Percentiles rank a stretch among this genome's conserved stretches.
These are phyloP conservation scores for Nemania abortiva DNA, from an alignment of 2,329 filamentous ascomycete genomes.

Conservation along the genomic window DNA sequence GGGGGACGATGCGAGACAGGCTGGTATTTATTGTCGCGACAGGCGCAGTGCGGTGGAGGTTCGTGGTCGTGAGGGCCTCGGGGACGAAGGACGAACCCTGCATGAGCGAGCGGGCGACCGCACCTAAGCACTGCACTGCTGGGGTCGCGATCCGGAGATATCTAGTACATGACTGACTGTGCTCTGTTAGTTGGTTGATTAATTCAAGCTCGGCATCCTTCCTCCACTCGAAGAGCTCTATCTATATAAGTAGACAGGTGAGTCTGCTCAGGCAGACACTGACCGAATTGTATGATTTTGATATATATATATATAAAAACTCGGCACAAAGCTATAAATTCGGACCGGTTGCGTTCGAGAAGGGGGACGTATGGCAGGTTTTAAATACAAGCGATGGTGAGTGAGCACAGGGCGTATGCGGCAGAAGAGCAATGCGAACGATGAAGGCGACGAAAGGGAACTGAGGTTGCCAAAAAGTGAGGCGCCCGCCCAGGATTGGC, in stretches of 20 bases:
- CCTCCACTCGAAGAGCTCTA: conserved; percentile 32
- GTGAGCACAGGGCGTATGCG: conserved; percentile 27
- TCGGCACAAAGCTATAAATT: conserved; percentile 10
- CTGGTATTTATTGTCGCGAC: conserved; percentile 46
- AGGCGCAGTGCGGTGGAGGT: conserved; percentile 28
- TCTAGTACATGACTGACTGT: conserved; percentile 56
- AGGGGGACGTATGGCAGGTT: conserved; percentile 23
- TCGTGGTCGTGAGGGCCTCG: conserved; percentile 36
- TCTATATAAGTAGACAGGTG: too few relatives aligned
- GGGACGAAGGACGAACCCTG: too few relatives aligned
- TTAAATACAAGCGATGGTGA: conserved; percentile 45
- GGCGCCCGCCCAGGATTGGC: conserved; percentile 50
- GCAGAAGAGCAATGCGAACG: conserved; percentile 44
- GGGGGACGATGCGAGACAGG: conserved; percentile 37
- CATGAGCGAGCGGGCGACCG: conserved; percentile 42
- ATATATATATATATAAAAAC: conserved; percentile 13
- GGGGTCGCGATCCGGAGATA: conserved; percentile 48
- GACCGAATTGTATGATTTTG: conserved; percentile 40
- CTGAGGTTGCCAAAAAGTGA: conserved; percentile 49
- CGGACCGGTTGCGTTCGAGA: conserved; percentile 8
- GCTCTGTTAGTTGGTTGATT: conserved; percentile 43
- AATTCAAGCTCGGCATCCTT: conserved; percentile 35
- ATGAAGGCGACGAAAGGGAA: conserved; percentile 41
- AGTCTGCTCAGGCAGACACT: conserved; percentile 44
- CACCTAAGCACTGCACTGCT: conserved; percentile 48